Base-by-base conservation (phyloP, 805 yeast genomes). In the Wickerhamomyces kurtzmanii region DNA sequence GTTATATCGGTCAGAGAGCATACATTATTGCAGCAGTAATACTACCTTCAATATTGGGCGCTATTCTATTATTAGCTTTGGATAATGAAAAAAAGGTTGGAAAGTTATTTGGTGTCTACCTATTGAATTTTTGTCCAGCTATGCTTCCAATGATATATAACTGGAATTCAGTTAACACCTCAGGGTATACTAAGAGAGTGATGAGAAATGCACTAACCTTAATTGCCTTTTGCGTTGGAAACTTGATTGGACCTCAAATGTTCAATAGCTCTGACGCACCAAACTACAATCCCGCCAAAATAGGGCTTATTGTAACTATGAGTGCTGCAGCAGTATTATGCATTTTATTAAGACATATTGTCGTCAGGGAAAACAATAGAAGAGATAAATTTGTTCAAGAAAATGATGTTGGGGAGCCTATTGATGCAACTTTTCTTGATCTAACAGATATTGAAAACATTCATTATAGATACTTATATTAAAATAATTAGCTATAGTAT, bases 161-260 rank as follows among this genome's bases (percentile, higher is more conserved):
- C 15, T 29, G 32, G 27, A 26, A 23, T 13, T 24, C 32, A 6
- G 32, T 29, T 12, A 39, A 39, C 15, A 23, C 31, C 14, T 27
- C 26, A 6, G 37, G 37, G 22, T 33, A 69, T 31, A 71, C 81
- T 18, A 74, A 73, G 52, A 71, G 70, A 43, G 48, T 58, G 26
- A 55, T 66, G 3, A 62, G 56, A 2, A 67, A 59, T 40, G 65
- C 71, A 2, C 37, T 65, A 17, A 47, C 54, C 32, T 54, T 72
- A 22, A 42, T 71, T 27, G 68, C 65, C 5, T 70, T 62, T 47
- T 65, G 73, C 44, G 65, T 57, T 7, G 79, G 79, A 14, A 73
- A 71, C 41, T 49, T 68, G 26, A 50, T 60, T 27, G 79, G 79
- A 4, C 75, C 78, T 2, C 74, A 68, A 35, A 55, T 71, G 4